Percentiles rank a stretch among this genome's conserved stretches.
Conservation (phyloP, 371 early-diverging fungal species). For the Actinomucor elegans region DNA sequence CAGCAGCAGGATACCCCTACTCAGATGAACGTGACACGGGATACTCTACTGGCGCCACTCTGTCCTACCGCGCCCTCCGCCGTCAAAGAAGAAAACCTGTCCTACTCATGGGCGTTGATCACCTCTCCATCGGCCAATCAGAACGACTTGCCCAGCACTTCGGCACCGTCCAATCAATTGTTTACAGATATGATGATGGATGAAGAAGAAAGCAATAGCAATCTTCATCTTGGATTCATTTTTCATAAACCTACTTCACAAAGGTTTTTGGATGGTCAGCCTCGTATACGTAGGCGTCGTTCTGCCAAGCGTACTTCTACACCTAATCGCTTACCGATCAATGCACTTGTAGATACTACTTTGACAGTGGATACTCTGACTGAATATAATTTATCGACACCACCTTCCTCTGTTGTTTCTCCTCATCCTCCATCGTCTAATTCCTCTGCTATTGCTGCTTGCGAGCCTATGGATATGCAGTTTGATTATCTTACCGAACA, state of each 20-base stretch:
- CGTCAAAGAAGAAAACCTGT: slow-evolving; percentile 12
- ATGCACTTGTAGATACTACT: slow-evolving; percentile 1
- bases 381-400: slow-evolving; percentile 11
- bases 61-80: slow-evolving; percentile 16
- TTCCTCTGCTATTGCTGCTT: not conserved
- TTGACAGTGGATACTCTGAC: slow-evolving; percentile 4
- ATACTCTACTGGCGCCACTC: slow-evolving; percentile 21
- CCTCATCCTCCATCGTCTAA: slow-evolving; percentile 9
- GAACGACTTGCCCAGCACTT: slow-evolving; percentile 1
- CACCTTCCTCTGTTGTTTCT: slow-evolving; percentile 18
- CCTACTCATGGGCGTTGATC: slow-evolving; percentile 30
- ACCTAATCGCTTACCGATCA: slow-evolving; percentile 11
- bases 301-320: slow-evolving; percentile 7
- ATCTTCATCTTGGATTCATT: slow-evolving; percentile 21
- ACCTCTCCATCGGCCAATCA: slow-evolving; percentile 22
- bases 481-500: slow-evolving; percentile 29
- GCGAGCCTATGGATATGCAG: slow-evolving; percentile 20
- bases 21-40: slow-evolving; percentile 11
- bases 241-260: slow-evolving; percentile 24
- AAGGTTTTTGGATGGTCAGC: slow-evolving; percentile 25
- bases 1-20: slow-evolving; percentile 1
- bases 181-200: slow-evolving; percentile 11
- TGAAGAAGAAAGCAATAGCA: not conserved
- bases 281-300: slow-evolving; percentile 16
- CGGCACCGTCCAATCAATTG: not conserved